These are phyloP conservation scores for Komagataella populi DNA, from an alignment of 805 yeast species.

Conservation along the genomic window DNA sequence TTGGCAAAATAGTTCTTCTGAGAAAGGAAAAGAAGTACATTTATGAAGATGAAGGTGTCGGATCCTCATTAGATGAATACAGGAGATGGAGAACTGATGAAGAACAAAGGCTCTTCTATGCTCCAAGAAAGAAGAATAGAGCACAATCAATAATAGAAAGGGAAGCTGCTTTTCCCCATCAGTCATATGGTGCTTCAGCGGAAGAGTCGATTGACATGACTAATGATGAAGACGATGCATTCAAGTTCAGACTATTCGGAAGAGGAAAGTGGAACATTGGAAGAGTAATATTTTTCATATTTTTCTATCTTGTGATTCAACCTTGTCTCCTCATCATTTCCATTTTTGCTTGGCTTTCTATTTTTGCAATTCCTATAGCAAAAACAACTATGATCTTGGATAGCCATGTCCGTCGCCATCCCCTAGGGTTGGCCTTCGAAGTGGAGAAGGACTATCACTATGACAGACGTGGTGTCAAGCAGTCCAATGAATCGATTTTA, in stretches of 20 bases:
- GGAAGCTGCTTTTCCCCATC: not conserved
- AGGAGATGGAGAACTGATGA: constrained; percentile 78
- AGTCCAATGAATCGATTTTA: constrained; percentile 47
- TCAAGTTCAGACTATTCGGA: constrained; percentile 55
- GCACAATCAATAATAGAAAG: not conserved
- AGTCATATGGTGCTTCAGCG: not conserved
- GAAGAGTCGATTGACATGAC: not conserved
- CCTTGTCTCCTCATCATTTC: constrained; percentile 51
- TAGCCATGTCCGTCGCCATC: constrained; percentile 78
- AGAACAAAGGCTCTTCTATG: constrained; percentile 69
- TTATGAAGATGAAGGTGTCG: constrained; percentile 81
- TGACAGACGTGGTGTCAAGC: constrained; percentile 10
- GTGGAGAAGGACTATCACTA: constrained; percentile 37
- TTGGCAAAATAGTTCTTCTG: constrained; percentile 78
- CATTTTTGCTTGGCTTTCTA: constrained; percentile 62
- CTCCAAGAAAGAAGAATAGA: constrained; percentile 23
- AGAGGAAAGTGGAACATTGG: constrained; percentile 88
- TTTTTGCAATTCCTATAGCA: constrained; percentile 89
- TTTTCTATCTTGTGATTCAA: constrained; percentile 54
- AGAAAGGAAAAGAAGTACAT: constrained; percentile 69
- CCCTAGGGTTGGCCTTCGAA: constrained; percentile 73
- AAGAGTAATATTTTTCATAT: constrained; percentile 58
- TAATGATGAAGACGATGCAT: constrained; percentile 13
- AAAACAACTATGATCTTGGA: constrained; percentile 57
- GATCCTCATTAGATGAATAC: constrained; percentile 73